These are phyloP conservation scores for Irpex sp. DNA, from an alignment of 1,284 basidiomycete species.

Conservation along the genomic window DNA sequence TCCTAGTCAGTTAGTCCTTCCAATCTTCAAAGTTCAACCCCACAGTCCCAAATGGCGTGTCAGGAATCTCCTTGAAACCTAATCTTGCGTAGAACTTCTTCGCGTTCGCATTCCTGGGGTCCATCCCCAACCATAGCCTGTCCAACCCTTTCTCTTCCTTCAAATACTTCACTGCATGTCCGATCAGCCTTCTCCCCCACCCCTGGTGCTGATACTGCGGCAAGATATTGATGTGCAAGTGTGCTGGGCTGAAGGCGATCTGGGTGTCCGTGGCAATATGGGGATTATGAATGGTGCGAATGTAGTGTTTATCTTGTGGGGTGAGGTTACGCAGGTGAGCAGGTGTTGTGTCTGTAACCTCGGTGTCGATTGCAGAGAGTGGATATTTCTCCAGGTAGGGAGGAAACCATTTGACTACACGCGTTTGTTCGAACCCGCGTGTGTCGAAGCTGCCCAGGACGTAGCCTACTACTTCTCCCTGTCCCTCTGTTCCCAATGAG, in stretches of 20 bases:
- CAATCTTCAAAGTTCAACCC: constrained; percentile 58
- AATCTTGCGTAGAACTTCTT: constrained; percentile 64
- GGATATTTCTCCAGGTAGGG: constrained; percentile 61
- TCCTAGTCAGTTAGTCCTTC: constrained; percentile 15
- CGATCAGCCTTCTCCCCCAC: constrained; percentile 69
- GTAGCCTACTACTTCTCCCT: constrained; percentile 63
- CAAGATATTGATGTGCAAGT: constrained; percentile 76
- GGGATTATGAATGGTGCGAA: constrained; percentile 58
- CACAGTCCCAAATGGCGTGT: constrained; percentile 52
- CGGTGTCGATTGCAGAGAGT: constrained; percentile 19
- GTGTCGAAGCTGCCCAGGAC: constrained; percentile 70
- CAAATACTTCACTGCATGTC: constrained; percentile 57
- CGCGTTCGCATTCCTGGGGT: constrained; percentile 64
- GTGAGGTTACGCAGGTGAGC: constrained; percentile 32
- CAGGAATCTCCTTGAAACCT: constrained; percentile 62
- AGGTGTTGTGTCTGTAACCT: constrained; percentile 9
- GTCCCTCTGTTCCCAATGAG: constrained; percentile 24
- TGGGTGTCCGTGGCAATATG: constrained; percentile 51
- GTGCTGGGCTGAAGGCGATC: constrained; percentile 66
- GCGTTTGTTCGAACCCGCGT: constrained; percentile 59
- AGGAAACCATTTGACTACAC: constrained; percentile 67
- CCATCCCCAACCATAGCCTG: constrained; percentile 70
- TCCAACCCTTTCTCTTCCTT: constrained; percentile 49
- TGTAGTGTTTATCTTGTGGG: constrained; percentile 56
- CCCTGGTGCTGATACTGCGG: constrained; percentile 67